A percentile compares a stretch with the other conserved stretches of the same genome.
Conservation (phyloP, 768 basidiomycete species). For the Xerocomellus intermedius region DNA sequence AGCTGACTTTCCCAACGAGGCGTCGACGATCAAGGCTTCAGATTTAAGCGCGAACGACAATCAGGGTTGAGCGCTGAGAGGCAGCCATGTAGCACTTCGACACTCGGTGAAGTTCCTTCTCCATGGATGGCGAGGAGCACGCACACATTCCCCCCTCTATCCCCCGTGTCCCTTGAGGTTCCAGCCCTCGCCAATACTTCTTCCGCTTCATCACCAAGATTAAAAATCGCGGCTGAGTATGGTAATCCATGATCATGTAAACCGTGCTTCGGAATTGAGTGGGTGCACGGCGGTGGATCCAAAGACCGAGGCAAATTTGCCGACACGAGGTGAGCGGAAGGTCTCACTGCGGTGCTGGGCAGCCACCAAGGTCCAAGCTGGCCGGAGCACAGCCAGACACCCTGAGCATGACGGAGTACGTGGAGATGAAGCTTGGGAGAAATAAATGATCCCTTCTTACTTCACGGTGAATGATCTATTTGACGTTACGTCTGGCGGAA, state of each 20-base stretch:
- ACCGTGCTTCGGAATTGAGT: constrained; percentile 8
- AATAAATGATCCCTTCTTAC: not conserved
- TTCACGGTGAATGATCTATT: not conserved
- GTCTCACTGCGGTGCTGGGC: constrained; percentile 3
- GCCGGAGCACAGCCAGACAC: not conserved
- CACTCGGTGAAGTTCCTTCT: not conserved
- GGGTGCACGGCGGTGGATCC: constrained; percentile 8
- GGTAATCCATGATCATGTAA: constrained; percentile 8
- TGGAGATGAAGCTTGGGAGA: constrained; percentile 1
- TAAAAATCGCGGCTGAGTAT: constrained; percentile 18
- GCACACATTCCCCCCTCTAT: constrained; percentile 2
- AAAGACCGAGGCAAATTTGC: not conserved
- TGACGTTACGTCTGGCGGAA: not conserved
- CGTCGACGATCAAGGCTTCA: constrained; percentile 12
- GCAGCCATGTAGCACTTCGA: not conserved
- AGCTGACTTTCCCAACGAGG: constrained; percentile 20
- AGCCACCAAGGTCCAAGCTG: not conserved
- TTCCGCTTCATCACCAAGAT: constrained; percentile 14
- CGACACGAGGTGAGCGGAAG: constrained; percentile 19
- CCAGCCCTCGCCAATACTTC: constrained; percentile 12
- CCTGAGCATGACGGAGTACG: not conserved
- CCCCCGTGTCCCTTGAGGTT: constrained; percentile 3
- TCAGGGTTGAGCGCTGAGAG: constrained; percentile 14
- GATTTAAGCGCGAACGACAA: constrained; percentile 3
- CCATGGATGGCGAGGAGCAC: constrained; percentile 9